Evolutionary conservation across 2,329 filamentous ascomycete genomes (phyloP).

Genomic region (Fusarium buxicola): DNA sequence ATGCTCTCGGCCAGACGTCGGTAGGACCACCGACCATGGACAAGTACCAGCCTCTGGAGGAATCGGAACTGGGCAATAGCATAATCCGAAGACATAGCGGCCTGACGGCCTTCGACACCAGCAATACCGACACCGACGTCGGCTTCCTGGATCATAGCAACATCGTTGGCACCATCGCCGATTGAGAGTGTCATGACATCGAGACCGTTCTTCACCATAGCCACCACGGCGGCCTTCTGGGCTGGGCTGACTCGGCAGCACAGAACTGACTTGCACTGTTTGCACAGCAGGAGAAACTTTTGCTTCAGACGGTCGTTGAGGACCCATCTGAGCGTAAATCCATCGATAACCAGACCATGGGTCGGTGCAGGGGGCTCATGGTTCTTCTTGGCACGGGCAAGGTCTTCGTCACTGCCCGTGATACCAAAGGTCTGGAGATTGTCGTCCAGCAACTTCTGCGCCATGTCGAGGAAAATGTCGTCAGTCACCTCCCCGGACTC

Average conservation of each 20-base stretch:
- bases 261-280: slow-evolving; percentile 94
- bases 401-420: slow-evolving; percentile 86
- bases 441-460: slow-evolving; percentile 79
- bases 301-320: slow-evolving; percentile 85
- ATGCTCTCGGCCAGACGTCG: slow-evolving; percentile 91
- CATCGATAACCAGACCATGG: slow-evolving; percentile 94
- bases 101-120: slow-evolving; percentile 90
- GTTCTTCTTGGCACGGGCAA: slow-evolving; percentile 80
- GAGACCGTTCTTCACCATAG: slow-evolving; percentile 93
- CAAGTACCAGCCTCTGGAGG: slow-evolving; percentile 84
- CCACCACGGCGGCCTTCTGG: slow-evolving; percentile 96
- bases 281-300: slow-evolving; percentile 94
- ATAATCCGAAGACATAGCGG: slow-evolving; percentile 96
- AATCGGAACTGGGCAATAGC: slow-evolving; percentile 95
- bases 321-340: slow-evolving; percentile 90
- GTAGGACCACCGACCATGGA: slow-evolving; percentile 98
- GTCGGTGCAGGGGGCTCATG: slow-evolving; percentile 89
- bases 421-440: slow-evolving; percentile 79
- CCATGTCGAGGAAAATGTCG: slow-evolving; percentile 64
- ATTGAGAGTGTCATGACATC: slow-evolving; percentile 97
- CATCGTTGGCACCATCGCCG: slow-evolving; percentile 94
- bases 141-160: slow-evolving; percentile 97
- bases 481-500: slow-evolving; percentile 62
- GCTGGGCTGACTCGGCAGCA: slow-evolving; percentile 97
- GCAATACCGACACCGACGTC: slow-evolving; percentile 97